Evolutionary conservation across 129 eudicot species (phyloP).

Genomic region (Dittrichia graveolens): DNA sequence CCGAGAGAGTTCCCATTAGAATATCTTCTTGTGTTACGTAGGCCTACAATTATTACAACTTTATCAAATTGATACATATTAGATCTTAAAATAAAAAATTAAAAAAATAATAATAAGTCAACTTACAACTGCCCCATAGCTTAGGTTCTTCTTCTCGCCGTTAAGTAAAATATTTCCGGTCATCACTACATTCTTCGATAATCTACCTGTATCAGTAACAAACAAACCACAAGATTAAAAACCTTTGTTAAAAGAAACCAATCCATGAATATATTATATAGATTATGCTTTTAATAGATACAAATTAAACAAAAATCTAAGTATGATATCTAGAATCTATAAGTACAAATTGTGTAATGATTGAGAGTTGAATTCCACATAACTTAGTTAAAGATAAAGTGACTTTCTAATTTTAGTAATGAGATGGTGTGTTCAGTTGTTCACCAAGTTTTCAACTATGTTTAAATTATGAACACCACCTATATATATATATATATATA

Average conservation of each 20-base stretch:
- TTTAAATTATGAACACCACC: background rate
- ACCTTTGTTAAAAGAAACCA: background rate
- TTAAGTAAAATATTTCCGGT: constrained; percentile 70
- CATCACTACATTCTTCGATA: constrained; percentile 68
- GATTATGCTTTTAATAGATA: too few relatives aligned
- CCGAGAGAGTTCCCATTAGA: constrained; percentile 74
- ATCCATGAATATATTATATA: too few relatives aligned
- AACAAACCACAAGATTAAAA: background rate
- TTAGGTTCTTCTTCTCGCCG: constrained; percentile 61
- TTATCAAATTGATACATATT: background rate
- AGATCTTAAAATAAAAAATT: background rate
- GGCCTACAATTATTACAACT: constrained; percentile 47
- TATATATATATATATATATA: too few relatives aligned
- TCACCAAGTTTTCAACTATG: background rate
- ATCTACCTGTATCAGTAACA: constrained; percentile 52
- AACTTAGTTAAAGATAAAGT: background rate
- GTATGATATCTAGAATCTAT: background rate
- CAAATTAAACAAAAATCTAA: too few relatives aligned
- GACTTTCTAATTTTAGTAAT: constrained; percentile 5
- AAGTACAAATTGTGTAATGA: background rate
- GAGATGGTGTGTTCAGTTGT: background rate
- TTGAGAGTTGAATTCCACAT: background rate
- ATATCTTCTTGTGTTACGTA: constrained; percentile 91
- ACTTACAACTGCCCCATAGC: constrained; percentile 66
- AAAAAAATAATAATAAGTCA: background rate